phyloP scores from a whole-genome alignment of 2,329 filamentous ascomycete genomes.

The Ascomycota sp. region DNA sequence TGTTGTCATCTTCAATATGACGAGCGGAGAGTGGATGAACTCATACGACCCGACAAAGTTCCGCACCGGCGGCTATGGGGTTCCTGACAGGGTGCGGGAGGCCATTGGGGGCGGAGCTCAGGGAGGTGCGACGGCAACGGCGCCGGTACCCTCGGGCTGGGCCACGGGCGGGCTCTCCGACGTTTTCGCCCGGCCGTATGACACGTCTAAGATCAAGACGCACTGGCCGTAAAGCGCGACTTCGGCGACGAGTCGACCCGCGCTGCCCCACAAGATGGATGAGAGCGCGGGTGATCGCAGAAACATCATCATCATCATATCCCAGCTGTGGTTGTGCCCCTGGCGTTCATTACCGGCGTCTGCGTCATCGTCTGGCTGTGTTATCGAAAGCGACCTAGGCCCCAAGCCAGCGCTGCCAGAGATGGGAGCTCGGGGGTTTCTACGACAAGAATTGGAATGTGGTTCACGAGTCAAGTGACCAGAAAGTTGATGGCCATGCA shows the following conservation, averaged over 20 bases:
- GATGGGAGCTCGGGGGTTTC: conserved; percentile 22
- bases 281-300: conserved; percentile 7
- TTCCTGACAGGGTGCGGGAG: conserved; percentile 41
- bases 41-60: conserved; percentile 45
- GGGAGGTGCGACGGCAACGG: conserved; percentile 50
- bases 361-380: conserved; percentile 28
- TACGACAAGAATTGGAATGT: conserved; percentile 26
- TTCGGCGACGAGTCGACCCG: conserved; percentile 4
- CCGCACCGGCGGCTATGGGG: conserved; percentile 46
- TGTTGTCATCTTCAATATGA: conserved; percentile 53
- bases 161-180: conserved; percentile 22
- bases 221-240: conserved; percentile 36
- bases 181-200: conserved; percentile 36
- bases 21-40: conserved; percentile 45
- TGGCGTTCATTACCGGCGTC: conserved; percentile 1
- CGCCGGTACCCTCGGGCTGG: conserved; percentile 40
- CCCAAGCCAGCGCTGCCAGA: too few species aligned
- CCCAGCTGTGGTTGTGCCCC: conserved; percentile 4
- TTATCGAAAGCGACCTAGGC: conserved; percentile 18
- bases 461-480: conserved; percentile 26
- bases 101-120: conserved; percentile 46
- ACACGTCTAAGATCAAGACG: conserved; percentile 30
- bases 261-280: conserved; percentile 1
- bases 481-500: conserved; percentile 24
- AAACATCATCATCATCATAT: conserved; percentile 3